Base-by-base conservation (phyloP, 2,329 filamentous ascomycete genomes). In the Exophiala alcalophila region DNA sequence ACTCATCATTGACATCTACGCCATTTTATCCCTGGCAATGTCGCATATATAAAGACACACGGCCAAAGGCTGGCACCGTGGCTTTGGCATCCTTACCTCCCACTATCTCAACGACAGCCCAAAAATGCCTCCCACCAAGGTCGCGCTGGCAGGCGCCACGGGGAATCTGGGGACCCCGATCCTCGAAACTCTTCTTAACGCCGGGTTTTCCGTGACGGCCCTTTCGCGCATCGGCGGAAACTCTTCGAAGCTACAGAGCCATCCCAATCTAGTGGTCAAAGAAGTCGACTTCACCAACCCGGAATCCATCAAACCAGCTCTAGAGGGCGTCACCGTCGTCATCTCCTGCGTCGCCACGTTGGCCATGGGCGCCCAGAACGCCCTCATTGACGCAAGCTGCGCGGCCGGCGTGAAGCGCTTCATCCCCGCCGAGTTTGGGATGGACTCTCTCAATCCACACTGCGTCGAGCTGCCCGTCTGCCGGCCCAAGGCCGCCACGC, bases 351-450 rank as follows among this genome's bases (percentile, higher is more conserved):
- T 47, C 14, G 29, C 47, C 25, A 43, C 40, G 3, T 18, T 38
- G 5, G 32, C 40, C 11, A 44, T 43, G 8, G 40, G 33, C 3
- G 12, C 2, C 12, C 40, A 44, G 24, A 38, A 44, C 18, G 2
- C 24, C 20, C 14, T 63, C 9, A 47, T 62, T n/a, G 59, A 63
- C 16, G 61, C 59, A 27, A 50, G 58, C 10, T 46, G 49, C 3
- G 51, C 47, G 4, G 54, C 57, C 2, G 53, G 55, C 0, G 58
- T 63, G 2, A 47, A 51, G 28, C 55, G 59, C 3, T 60, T 54
- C 33, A 41, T 63, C 3, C 62, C 62, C 4, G 61, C 62, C 0
- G 62, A 65, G 37, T 65, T 57, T 29, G 61, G 61, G 21, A 38
- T 40, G 12, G 45, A 52, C 34, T 30, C 47, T 1, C 16, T 24